Conservation (phyloP, 1,284 basidiomycete species). For the Boletus albobrunnescens region DNA sequence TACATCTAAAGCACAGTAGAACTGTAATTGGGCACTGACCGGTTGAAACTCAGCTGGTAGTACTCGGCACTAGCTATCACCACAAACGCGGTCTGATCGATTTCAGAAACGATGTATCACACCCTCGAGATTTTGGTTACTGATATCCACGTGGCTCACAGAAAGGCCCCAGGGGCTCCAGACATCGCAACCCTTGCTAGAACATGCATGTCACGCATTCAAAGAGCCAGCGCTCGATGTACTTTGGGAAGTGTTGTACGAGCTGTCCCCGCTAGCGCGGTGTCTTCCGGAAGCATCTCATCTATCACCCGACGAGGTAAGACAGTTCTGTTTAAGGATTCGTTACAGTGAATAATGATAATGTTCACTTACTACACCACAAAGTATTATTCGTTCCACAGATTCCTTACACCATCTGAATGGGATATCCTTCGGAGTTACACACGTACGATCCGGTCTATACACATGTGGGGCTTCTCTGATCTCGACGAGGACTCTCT, state of each 20-base stretch:
- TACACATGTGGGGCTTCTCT: neutral
- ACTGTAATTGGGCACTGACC: too few species aligned
- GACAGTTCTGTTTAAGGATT: neutral
- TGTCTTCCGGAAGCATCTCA: slow-evolving; percentile 22
- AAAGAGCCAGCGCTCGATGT: slow-evolving; percentile 27
- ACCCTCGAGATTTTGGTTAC: too few species aligned
- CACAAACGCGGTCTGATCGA: too few species aligned
- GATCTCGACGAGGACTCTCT: neutral
- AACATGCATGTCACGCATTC: slow-evolving; percentile 23
- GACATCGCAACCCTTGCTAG: slow-evolving; percentile 22
- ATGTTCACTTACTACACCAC: too few species aligned
- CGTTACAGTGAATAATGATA: neutral
- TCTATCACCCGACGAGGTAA: neutral
- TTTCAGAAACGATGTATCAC: too few species aligned
- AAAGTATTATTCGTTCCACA: neutral
- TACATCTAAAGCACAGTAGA: too few species aligned
- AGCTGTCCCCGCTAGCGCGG: slow-evolving; percentile 20
- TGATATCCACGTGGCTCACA: too few species aligned
- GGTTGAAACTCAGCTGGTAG: too few species aligned
- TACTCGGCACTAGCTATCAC: too few species aligned
- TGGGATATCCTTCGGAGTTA: neutral
- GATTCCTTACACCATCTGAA: neutral
- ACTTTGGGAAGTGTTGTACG: slow-evolving; percentile 22
- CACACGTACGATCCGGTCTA: neutral
- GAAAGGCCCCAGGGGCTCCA: too few species aligned